Evolutionary conservation across 352 stramenopile genomes (phyloP).

Genomic region (Phytophthora pluvialis): DNA sequence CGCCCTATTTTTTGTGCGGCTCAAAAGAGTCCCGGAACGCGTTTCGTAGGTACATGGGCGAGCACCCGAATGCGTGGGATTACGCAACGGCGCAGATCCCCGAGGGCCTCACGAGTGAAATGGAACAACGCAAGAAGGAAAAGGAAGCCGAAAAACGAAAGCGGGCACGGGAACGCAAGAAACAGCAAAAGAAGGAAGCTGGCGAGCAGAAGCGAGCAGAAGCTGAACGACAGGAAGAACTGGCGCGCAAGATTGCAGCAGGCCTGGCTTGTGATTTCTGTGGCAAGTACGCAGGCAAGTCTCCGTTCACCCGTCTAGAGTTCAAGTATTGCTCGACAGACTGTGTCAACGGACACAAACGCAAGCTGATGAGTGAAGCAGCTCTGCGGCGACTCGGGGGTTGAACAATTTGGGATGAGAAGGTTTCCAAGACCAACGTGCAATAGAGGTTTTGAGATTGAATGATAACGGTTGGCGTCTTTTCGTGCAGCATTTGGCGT

Average conservation of each 20-base stretch:
- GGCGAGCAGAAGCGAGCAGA: constrained; percentile 76
- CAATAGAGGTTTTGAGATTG: constrained; percentile 25
- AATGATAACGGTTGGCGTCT: constrained; percentile 36
- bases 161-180: constrained; percentile 91
- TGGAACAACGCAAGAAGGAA: constrained; percentile 88
- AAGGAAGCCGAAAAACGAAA: constrained; percentile 90
- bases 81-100: constrained; percentile 79
- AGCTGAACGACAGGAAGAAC: constrained; percentile 57
- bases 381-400: constrained; percentile 81
- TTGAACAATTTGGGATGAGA: constrained; percentile 23
- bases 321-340: constrained; percentile 95
- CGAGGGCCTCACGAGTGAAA: constrained; percentile 73
- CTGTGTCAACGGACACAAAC: constrained; percentile 93
- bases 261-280: constrained; percentile 81
- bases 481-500: constrained; percentile 32
- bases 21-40: constrained; percentile 91
- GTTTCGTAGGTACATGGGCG: constrained; percentile 89
- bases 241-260: constrained; percentile 75
- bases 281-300: constrained; percentile 83
- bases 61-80: constrained; percentile 84
- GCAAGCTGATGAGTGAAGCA: constrained; percentile 93
- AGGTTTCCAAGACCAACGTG: constrained; percentile 11
- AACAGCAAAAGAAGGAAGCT: constrained; percentile 87
- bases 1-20: constrained; percentile 90
- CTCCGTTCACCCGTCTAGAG: constrained; percentile 91